Evolutionary conservation across 139 green algal genomes (phyloP).

Genomic region (Chlamydomonas incerta): DNA sequence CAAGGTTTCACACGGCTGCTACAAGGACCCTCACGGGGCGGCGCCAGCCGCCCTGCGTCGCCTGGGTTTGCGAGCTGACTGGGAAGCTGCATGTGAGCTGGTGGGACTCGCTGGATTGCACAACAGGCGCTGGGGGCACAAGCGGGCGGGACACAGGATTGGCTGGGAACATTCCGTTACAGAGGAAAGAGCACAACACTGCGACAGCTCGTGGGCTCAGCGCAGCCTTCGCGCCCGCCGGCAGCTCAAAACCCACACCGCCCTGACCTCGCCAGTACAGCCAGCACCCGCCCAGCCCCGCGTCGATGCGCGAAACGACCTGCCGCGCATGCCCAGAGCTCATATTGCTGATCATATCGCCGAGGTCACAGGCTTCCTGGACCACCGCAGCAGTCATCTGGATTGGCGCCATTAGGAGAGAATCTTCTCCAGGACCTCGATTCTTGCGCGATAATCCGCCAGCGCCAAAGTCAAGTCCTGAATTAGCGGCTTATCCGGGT

Average conservation of each 20-base stretch:
- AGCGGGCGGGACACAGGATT: conserved; percentile 8
- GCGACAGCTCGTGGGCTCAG: conserved; percentile 32
- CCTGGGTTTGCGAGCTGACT: conserved; percentile 1
- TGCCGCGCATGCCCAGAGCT: conserved; percentile 30
- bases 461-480: conserved; percentile 2
- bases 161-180: conserved; percentile 27
- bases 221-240: conserved; percentile 1
- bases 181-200: conserved; percentile 28
- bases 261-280: conserved; percentile 18
- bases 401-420: not conserved
- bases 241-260: conserved; percentile 3
- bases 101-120: conserved; percentile 22
- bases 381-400: not conserved
- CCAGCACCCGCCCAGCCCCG: conserved; percentile 29
- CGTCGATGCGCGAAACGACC: conserved; percentile 13
- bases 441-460: not conserved
- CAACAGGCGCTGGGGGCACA: not conserved
- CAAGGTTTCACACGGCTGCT: not conserved
- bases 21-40: not conserved
- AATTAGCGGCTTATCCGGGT: conserved; percentile 16
- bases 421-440: not conserved
- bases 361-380: not conserved
- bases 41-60: not conserved
- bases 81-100: not conserved
- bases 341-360: conserved; percentile 22